Evolutionary conservation across 1,284 basidiomycete species (phyloP).

Genomic region (Wallemia hederae): DNA sequence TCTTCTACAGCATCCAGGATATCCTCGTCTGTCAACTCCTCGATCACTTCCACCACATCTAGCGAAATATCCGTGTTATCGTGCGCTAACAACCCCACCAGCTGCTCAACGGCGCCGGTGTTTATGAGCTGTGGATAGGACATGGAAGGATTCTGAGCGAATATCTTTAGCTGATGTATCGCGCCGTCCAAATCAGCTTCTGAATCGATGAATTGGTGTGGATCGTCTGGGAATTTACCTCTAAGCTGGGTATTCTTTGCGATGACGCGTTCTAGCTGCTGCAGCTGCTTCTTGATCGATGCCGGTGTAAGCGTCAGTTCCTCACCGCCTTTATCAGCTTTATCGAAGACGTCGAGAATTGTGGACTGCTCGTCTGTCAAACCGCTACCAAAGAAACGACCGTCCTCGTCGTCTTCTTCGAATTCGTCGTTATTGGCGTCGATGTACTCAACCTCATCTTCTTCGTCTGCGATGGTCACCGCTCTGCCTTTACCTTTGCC

Average conservation of each 20-base stretch:
- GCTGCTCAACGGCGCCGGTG: conserved; percentile 33
- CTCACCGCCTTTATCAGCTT: conserved; percentile 19
- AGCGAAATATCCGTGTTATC: conserved; percentile 84
- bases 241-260: conserved; percentile 85
- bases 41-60: conserved; percentile 63
- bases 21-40: conserved; percentile 89
- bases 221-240: conserved; percentile 66
- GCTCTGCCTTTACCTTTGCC: conserved; percentile 20
- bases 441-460: conserved; percentile 12
- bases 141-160: conserved; percentile 56
- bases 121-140: conserved; percentile 72
- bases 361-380: conserved; percentile 68
- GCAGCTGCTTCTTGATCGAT: conserved; percentile 39
- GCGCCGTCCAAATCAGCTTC: conserved; percentile 75
- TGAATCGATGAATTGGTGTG: conserved; percentile 81
- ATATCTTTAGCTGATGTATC: conserved; percentile 45
- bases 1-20: conserved; percentile 42
- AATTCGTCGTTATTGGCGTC: conserved; percentile 68
- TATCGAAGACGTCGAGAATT: conserved; percentile 64
- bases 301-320: conserved; percentile 29
- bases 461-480: conserved; percentile 23
- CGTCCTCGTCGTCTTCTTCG: conserved; percentile 65
- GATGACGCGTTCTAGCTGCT: conserved; percentile 58
- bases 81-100: conserved; percentile 62
- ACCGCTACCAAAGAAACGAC: conserved; percentile 74